Evolutionary conservation across 306 rosid species (phyloP), one percentile per base, ranked within the genome.

Genomic region (Glycine soja): DNA sequence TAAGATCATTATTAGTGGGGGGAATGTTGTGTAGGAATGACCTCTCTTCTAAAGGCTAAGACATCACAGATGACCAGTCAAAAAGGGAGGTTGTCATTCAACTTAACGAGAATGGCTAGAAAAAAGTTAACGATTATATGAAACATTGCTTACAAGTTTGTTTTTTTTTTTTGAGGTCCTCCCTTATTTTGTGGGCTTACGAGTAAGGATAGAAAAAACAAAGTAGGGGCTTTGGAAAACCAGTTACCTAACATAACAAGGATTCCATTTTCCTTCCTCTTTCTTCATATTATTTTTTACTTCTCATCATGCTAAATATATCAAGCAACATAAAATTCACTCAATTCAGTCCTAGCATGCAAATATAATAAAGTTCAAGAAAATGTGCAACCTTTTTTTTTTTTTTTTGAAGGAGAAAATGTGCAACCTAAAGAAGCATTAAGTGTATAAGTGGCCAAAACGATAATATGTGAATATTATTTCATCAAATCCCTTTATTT

Each of bases 21-120:
- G 64, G 89, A 79, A 24, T 24, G 30, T 24, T 24, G 30, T 24
- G 30, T 24, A 24, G 30, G 30, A 24, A 53, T 80, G 72, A 46
- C 74, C 76, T 57, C 38, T 42, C 18, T 78, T 80, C 58, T 68
- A 82, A 76, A 74, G 85, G 79, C 77, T 74, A 65, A 38, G 57
- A 70, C 74, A 70, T 40, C 64, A 82, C 76, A 72, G 83, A 88
- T 82, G 92, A 89, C 90, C 86, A 89, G 97, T 92, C 97, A 92
- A 92, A 90, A 90, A 80, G 84, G 79, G 62, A 48, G 30, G 76
- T 34, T 72, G 79, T 83, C 90, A 76, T 91, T 74, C 85, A 90
- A 85, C 81, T 87, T 85, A 76, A 87, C 83, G 53, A 87, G 79
- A 80, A 84, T 84, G 83, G 64, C 78, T 77, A 10, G 84, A 48